Percentiles rank a stretch among this genome's conserved stretches.
Conservation (phyloP, 75 land plant species). For the Gnetum montanum region DNA sequence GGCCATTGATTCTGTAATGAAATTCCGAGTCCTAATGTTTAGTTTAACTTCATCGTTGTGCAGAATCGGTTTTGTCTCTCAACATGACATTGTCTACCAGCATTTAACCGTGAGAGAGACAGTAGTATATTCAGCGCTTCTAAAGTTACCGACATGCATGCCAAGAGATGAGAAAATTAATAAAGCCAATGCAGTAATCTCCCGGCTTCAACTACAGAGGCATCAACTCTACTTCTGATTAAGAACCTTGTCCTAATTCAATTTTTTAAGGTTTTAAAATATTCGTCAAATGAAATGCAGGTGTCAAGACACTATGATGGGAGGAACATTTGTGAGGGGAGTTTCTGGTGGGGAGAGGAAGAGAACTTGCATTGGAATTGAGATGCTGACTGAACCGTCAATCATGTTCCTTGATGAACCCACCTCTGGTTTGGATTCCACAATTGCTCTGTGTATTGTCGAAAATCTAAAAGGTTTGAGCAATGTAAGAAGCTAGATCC, state of each 20-base stretch:
- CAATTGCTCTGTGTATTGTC: constrained; percentile 24
- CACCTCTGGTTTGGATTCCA: constrained; percentile 34
- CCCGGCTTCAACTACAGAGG: constrained; percentile 2
- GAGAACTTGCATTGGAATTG: constrained; percentile 24
- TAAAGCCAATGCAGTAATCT: not conserved
- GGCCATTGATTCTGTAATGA: not conserved
- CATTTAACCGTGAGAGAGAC: constrained; percentile 38
- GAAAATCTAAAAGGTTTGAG: constrained; percentile 20
- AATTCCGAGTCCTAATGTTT: not conserved
- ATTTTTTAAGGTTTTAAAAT: not conserved
- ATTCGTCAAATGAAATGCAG: not conserved
- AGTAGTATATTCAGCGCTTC: constrained; percentile 18
- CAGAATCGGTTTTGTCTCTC: constrained; percentile 40
- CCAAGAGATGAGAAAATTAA: constrained; percentile 3
- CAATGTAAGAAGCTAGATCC: not conserved
- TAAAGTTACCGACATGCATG: constrained; percentile 14
- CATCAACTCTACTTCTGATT: not conserved
- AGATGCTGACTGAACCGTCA: constrained; percentile 21
- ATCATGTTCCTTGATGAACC: constrained; percentile 30
- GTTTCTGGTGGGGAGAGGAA: constrained; percentile 37
- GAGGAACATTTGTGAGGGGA: constrained; percentile 23
- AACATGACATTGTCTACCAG: constrained; percentile 25
- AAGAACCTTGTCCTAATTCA: not conserved
- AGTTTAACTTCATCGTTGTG: not conserved
- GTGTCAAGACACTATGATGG: constrained; percentile 29